Percentiles rank a stretch among this genome's conserved stretches.
Evolutionary conservation across 257 asterid species (phyloP).

Genomic region (Knoxia roxburghii): DNA sequence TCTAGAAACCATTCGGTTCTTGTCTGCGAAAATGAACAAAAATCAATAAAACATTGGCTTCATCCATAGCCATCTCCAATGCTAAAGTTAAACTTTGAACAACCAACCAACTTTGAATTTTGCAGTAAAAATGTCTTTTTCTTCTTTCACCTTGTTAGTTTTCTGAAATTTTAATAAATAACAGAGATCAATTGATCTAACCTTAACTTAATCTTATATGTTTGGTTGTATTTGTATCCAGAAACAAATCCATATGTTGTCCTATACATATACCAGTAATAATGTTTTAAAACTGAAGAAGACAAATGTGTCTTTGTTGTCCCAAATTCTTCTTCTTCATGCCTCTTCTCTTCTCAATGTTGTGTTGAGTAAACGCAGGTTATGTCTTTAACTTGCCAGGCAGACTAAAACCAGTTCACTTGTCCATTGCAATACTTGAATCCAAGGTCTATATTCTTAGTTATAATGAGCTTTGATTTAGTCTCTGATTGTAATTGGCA

Average conservation of each 20-base stretch:
- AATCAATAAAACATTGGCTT: not conserved
- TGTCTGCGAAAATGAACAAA: not conserved
- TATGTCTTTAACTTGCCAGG: no score
- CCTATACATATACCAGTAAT: not conserved
- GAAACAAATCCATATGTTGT: not conserved
- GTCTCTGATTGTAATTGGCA: no score
- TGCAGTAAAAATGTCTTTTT: no score
- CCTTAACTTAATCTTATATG: not conserved
- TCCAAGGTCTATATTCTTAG: not conserved
- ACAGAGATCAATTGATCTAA: no score
- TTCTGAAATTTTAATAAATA: not conserved
- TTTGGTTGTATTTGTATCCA: not conserved
- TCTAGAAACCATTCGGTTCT: no score
- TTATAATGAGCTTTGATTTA: not conserved
- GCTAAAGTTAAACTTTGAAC: not conserved
- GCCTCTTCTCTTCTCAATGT: no score
- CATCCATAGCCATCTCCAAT: not conserved
- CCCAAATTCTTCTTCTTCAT: no score
- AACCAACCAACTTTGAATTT: not conserved
- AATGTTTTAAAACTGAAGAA: no score
- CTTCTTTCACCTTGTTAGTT: no score
- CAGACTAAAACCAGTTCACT: no score
- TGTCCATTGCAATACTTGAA: no score
- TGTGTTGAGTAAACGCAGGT: no score
- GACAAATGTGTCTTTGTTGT: not conserved